Evolutionary conservation across 208 protist genomes (phyloP).

Genomic region (Crithidia bombi): DNA sequence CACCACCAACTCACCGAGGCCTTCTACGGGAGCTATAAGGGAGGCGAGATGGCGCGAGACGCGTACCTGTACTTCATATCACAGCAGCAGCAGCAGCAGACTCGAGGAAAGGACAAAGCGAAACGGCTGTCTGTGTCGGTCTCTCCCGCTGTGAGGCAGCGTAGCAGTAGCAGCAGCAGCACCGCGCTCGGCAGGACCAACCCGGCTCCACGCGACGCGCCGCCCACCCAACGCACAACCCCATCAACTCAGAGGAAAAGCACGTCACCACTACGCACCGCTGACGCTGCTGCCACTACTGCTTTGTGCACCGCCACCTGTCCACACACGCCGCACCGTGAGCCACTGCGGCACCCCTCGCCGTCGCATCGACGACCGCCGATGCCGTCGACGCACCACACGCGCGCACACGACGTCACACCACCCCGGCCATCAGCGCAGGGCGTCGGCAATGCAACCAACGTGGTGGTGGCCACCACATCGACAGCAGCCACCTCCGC

Average conservation of each 20-base stretch:
- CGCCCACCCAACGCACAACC: background rate
- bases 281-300: too few relatives aligned
- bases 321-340: background rate
- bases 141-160: background rate
- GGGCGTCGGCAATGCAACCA: too few relatives aligned
- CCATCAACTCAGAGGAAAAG: too few relatives aligned
- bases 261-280: too few relatives aligned
- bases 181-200: background rate
- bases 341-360: background rate
- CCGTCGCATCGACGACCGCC: background rate
- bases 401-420: too few relatives aligned
- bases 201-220: background rate
- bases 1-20: constrained; percentile 72
- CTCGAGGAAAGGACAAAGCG: background rate
- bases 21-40: constrained; percentile 59
- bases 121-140: background rate
- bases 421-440: too few relatives aligned
- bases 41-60: constrained; percentile 63
- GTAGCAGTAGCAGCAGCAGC: background rate
- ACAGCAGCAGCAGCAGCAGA: constrained; percentile 14
- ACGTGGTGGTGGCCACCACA: background rate
- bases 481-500: background rate
- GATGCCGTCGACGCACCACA: background rate
- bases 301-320: too few relatives aligned
- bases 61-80: constrained; percentile 69